These are phyloP conservation scores for Stephanodiscus minutulus DNA, from an alignment of 108 stramenopile species.

Conservation along the genomic window DNA sequence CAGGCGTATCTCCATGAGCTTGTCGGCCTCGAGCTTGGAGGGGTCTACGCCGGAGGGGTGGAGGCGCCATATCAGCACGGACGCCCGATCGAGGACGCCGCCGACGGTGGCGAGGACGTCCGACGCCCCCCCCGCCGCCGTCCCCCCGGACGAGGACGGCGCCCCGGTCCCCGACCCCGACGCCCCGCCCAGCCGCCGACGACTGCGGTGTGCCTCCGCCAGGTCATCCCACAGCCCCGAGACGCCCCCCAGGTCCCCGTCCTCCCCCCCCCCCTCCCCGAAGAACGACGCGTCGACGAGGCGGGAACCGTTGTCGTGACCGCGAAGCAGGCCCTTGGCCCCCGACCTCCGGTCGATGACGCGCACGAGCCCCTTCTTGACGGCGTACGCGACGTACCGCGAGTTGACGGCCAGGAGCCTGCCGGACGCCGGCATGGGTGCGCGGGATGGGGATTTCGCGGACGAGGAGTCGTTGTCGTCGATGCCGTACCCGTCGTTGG, in stretches of 20 bases:
- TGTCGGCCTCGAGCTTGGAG: conserved; percentile 56
- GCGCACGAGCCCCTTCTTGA: conserved; percentile 87
- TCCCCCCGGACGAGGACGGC: conserved; percentile 28
- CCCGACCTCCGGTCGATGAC: conserved; percentile 69
- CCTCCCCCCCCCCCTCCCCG: conserved; percentile 16
- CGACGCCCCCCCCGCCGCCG: conserved; percentile 31
- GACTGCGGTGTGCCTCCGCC: not conserved
- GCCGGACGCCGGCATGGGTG: conserved; percentile 30
- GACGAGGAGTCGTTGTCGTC: not conserved
- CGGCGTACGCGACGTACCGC: conserved; percentile 77
- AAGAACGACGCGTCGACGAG: conserved; percentile 50
- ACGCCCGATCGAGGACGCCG: conserved; percentile 41
- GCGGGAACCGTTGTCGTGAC: conserved; percentile 40
- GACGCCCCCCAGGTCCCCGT: not conserved
- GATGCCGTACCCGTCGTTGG: conserved; percentile 44
- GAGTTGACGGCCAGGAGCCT: conserved; percentile 67
- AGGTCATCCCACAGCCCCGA: not conserved
- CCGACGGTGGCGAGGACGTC: conserved; percentile 41
- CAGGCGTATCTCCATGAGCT: conserved; percentile 56
- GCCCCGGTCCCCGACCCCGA: too few species aligned
- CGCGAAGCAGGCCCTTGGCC: conserved; percentile 63
- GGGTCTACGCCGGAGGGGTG: conserved; percentile 8
- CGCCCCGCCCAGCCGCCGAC: not conserved
- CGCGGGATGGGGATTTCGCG: not conserved
- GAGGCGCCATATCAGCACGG: conserved; percentile 49